Conservation (phyloP, 345 rosid species). For the Aurinia saxatilis region DNA sequence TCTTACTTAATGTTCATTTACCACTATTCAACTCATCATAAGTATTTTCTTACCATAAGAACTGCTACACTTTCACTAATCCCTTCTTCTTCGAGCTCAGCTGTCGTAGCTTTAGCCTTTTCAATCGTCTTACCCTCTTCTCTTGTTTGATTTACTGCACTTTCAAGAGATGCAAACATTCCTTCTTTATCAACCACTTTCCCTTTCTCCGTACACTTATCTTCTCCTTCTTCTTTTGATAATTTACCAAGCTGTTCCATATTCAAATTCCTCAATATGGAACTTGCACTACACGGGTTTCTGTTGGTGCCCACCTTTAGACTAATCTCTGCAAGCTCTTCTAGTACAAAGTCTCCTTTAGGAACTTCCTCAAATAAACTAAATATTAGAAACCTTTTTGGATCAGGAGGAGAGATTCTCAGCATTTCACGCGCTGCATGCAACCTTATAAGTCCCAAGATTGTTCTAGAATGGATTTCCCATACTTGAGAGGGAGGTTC, state of each 20-base stretch:
- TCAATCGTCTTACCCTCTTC: slow-evolving; percentile 53
- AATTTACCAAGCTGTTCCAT: slow-evolving; percentile 28
- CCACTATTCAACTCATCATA: neutral
- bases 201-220: slow-evolving; percentile 19
- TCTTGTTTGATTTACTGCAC: slow-evolving; percentile 48
- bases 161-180: slow-evolving; percentile 40
- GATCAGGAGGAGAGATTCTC: slow-evolving; percentile 67
- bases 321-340: slow-evolving; percentile 56
- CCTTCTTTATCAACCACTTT: slow-evolving; percentile 11
- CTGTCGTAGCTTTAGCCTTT: slow-evolving; percentile 58
- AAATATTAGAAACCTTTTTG: slow-evolving; percentile 75
- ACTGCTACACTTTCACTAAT: slow-evolving; percentile 49
- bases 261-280: slow-evolving; percentile 57
- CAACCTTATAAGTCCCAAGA: slow-evolving; percentile 70
- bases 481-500: slow-evolving; percentile 49
- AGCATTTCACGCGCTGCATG: slow-evolving; percentile 92
- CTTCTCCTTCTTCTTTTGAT: slow-evolving; percentile 29
- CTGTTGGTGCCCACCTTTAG: slow-evolving; percentile 36
- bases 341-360: slow-evolving; percentile 80
- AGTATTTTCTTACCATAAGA: slow-evolving; percentile 47
- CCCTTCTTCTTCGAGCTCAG: slow-evolving; percentile 71
- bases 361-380: slow-evolving; percentile 72
- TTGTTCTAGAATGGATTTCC: slow-evolving; percentile 83
- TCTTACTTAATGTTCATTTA: neutral
- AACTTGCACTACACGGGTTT: slow-evolving; percentile 63